These are phyloP conservation scores for Teratosphaeria destructans DNA, from an alignment of 2,329 filamentous ascomycete species.

Conservation along the genomic window DNA sequence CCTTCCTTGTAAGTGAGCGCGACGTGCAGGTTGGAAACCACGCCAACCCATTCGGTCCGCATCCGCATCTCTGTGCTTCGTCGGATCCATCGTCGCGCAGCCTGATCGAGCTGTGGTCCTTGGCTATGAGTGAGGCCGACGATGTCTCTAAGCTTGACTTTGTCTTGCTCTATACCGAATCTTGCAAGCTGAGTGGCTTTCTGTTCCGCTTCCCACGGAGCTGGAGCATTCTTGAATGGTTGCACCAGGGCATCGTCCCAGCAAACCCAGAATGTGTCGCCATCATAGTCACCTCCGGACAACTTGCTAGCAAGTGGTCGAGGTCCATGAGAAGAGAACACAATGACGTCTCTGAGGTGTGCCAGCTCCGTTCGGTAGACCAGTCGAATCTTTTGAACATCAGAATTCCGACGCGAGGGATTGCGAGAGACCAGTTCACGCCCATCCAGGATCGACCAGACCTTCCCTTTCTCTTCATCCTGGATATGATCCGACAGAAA, in stretches of 20 bases:
- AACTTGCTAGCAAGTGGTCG: constrained; percentile 57
- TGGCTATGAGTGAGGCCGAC: not conserved
- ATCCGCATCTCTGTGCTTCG: not conserved
- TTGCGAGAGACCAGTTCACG: constrained; percentile 57
- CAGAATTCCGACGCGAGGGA: constrained; percentile 58
- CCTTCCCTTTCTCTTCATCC: constrained; percentile 43
- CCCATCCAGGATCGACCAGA: constrained; percentile 44
- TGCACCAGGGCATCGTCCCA: constrained; percentile 58
- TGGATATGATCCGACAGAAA: constrained; percentile 54
- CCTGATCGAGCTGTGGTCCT: not conserved
- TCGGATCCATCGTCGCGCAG: constrained; percentile 1
- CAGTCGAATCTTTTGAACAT: constrained; percentile 54
- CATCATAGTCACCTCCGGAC: constrained; percentile 74
- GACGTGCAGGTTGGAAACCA: constrained; percentile 55
- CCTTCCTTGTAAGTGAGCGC: constrained; percentile 45
- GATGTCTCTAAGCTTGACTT: not conserved
- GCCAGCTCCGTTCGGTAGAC: constrained; percentile 49
- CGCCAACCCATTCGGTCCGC: constrained; percentile 43
- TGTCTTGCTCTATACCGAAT: constrained; percentile 4
- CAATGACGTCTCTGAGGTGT: constrained; percentile 63
- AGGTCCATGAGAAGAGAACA: constrained; percentile 59
- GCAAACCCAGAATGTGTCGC: constrained; percentile 64
- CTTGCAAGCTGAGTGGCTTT: not conserved
- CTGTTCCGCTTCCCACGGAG: constrained; percentile 34
- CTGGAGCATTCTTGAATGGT: constrained; percentile 54